phyloP scores from a whole-genome alignment of 306 rosid species.

The Casuarina equisetifolia region DNA sequence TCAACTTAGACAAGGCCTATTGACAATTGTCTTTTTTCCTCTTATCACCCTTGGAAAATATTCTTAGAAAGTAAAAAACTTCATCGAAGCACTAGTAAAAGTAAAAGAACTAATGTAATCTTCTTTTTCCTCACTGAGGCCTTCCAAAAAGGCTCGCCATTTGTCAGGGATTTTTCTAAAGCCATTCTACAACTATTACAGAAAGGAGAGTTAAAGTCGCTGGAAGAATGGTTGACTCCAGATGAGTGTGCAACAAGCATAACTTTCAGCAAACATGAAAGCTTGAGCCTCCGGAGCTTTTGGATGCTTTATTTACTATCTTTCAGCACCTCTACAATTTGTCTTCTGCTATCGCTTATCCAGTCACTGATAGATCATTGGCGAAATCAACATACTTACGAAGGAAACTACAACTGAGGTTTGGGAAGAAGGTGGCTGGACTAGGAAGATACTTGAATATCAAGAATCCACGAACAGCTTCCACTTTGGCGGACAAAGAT shows the following conservation, averaged over 20 bases:
- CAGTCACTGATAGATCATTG: background rate
- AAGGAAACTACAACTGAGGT: constrained; percentile 5
- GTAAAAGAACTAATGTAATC: background rate
- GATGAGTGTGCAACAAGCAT: background rate
- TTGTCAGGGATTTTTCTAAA: constrained; percentile 55
- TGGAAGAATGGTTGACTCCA: constrained; percentile 45
- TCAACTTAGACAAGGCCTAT: no score
- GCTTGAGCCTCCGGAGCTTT: constrained; percentile 41
- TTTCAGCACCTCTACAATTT: no score
- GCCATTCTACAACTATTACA: constrained; percentile 51
- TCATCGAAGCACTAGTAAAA: no score
- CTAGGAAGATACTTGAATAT: background rate
- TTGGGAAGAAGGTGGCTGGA: constrained; percentile 20
- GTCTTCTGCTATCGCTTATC: background rate
- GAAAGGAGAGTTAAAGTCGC: constrained; percentile 32
- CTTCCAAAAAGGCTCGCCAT: constrained; percentile 72
- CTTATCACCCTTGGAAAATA: no score
- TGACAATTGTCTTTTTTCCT: no score
- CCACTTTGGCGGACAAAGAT: constrained; percentile 13
- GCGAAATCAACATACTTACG: constrained; percentile 15
- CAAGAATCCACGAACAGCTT: constrained; percentile 24
- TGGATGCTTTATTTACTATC: no score
- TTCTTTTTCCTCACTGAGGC: constrained; percentile 34
- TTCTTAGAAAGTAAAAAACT: no score
- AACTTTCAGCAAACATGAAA: constrained; percentile 22